Evolutionary conservation across 495 filamentous ascomycete genomes (phyloP), one percentile per base, ranked within the genome.

Genomic region (Podospora comata): DNA sequence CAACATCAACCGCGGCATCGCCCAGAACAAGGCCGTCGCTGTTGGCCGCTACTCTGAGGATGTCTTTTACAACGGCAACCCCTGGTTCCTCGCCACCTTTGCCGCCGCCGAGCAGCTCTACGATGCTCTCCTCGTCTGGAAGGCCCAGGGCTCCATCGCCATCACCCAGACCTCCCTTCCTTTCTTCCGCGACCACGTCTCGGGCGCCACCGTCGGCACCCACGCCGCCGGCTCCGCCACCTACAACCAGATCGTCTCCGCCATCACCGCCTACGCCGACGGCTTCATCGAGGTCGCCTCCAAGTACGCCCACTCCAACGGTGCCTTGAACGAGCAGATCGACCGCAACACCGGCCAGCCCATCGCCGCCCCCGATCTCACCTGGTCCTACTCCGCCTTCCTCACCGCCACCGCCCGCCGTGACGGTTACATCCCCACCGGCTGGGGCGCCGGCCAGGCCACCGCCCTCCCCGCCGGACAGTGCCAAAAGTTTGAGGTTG

Each of bases 1-100:
- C 72, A 67, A 72, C n/a, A 77, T 91, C 72, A 91, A 91, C 79
- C 71, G 72, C 2, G 83, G 81, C 9, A 77, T 80, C 26, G 13
- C 79, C 20, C 72, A 80, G 11, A 84, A 86, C 15, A 72, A 76
- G 13, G 87, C 87, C 4, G 84, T 87, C 23, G 87, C 89, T 16
- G 81, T 91, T 9, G 90, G 90, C 58, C 77, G 90, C 23, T 93
- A 93, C 72, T 74, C 88, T 2, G 89, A 91, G 71, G 90, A 92
- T 68, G 73, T 79, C 3, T 92, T 91, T 71, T 86, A 87, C 72
- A 84, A 85, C 61, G 88, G 87, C 20, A 88, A 90, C 76, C 87
- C 86, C 57, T 90, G 88, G 88, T 90, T 88, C 70, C 80, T 91
- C 9, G 80, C 80, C 69, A 90, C 87, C 1, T 77, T 89, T 57